Evolutionary conservation across 2,329 filamentous ascomycete genomes (phyloP).

Genomic region (Arthrobotrys megalospora): DNA sequence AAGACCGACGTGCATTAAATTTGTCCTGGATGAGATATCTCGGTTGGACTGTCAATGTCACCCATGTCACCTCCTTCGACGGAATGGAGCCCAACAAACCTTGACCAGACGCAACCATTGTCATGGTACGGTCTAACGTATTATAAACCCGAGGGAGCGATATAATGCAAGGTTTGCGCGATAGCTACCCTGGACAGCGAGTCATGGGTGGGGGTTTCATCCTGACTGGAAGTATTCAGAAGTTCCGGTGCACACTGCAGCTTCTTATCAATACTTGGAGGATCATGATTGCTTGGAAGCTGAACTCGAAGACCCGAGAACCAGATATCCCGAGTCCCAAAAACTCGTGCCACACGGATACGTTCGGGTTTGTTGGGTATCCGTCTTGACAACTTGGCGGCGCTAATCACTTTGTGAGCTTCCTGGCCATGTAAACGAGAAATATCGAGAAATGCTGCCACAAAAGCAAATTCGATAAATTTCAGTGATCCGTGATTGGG

Average conservation of each 20-base stretch:
- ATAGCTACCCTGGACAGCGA: slow-evolving; percentile 23
- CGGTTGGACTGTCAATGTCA: slow-evolving; percentile 32
- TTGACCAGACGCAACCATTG: slow-evolving; percentile 33
- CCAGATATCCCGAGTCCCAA: slow-evolving; percentile 50
- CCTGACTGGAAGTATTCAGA: slow-evolving; percentile 45
- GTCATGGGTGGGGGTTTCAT: slow-evolving; percentile 58
- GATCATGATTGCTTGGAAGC: slow-evolving; percentile 5
- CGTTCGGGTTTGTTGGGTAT: slow-evolving; percentile 29
- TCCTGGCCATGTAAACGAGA: neutral
- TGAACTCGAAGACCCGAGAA: slow-evolving; percentile 49
- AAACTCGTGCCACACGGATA: slow-evolving; percentile 50
- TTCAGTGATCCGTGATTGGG: neutral
- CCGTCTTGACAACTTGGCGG: slow-evolving; percentile 52
- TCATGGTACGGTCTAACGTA: slow-evolving; percentile 19
- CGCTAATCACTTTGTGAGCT: slow-evolving; percentile 4
- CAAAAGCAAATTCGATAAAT: slow-evolving; percentile 9
- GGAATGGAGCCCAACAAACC: slow-evolving; percentile 11
- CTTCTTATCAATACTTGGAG: slow-evolving; percentile 14
- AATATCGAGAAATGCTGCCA: neutral
- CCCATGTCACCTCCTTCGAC: neutral
- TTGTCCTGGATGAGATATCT: slow-evolving; percentile 26
- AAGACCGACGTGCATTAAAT: slow-evolving; percentile 24
- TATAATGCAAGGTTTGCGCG: slow-evolving; percentile 55
- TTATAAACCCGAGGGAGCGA: slow-evolving; percentile 23
- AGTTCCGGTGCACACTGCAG: slow-evolving; percentile 16